Percentiles rank a stretch among this genome's conserved stretches.
phyloP scores from a whole-genome alignment of 164 flowering plant species.

The Dillenia turbinata region DNA sequence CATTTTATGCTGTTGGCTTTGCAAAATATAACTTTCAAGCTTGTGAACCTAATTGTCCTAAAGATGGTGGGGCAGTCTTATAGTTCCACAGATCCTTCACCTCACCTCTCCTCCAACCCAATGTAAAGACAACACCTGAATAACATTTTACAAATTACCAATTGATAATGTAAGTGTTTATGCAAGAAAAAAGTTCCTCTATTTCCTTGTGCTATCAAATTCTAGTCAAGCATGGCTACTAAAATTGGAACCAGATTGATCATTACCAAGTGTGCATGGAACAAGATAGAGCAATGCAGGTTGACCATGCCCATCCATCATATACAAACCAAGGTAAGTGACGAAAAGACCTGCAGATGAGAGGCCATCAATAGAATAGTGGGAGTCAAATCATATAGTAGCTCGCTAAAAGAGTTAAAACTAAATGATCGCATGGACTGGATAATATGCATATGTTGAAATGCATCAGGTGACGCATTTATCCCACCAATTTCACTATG shows the following conservation, averaged over 20 bases:
- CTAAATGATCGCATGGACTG: neutral
- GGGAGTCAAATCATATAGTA: neutral
- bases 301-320: slow-evolving; percentile 85
- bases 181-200: neutral
- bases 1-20: too few relatives aligned
- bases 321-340: slow-evolving; percentile 62
- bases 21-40: too few relatives aligned
- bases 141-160: neutral
- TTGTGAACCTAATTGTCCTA: neutral
- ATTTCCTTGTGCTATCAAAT: neutral
- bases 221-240: too few relatives aligned
- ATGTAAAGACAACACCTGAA: slow-evolving; percentile 49
- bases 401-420: neutral
- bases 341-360: slow-evolving; percentile 55
- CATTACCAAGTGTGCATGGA: slow-evolving; percentile 82
- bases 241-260: slow-evolving; percentile 1
- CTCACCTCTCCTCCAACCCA: slow-evolving; percentile 73
- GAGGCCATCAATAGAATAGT: neutral
- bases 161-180: neutral
- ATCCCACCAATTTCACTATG: neutral
- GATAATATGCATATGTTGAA: neutral
- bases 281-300: slow-evolving; percentile 92
- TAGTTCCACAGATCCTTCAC: slow-evolving; percentile 62
- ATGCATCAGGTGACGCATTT: neutral
- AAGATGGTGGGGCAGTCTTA: slow-evolving; percentile 15